These are phyloP conservation scores for Leishmania gerbilli DNA, from an alignment of 208 protist species.

Conservation along the genomic window DNA sequence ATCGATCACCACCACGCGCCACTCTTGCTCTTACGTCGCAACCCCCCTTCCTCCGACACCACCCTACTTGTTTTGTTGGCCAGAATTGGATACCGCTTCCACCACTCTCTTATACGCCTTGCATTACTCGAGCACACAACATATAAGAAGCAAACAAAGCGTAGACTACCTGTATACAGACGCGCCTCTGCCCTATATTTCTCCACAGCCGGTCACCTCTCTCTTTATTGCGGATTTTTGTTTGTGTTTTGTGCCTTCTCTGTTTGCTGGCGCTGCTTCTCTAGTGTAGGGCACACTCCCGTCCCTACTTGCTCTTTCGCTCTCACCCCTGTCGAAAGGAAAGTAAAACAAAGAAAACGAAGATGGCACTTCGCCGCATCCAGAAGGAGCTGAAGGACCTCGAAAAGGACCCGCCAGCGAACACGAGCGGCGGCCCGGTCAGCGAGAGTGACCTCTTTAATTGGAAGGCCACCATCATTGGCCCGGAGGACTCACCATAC, in stretches of 20 bases:
- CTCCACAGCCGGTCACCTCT: background rate
- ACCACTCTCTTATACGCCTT: background rate
- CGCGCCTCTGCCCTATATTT: conserved; percentile 5
- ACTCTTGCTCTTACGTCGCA: background rate
- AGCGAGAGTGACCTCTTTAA: conserved; percentile 96
- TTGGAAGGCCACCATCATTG: conserved; percentile 97
- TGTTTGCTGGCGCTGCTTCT: background rate
- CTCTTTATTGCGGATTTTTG: conserved; percentile 5
- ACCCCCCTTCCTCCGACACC: background rate
- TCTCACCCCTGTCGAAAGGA: background rate
- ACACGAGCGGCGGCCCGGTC: conserved; percentile 95
- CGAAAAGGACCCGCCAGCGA: conserved; percentile 94
- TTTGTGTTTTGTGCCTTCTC: background rate
- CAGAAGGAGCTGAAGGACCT: conserved; percentile 96
- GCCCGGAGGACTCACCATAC: conserved; percentile 97
- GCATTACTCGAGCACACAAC: background rate
- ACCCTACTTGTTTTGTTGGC: background rate
- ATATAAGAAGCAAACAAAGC: background rate
- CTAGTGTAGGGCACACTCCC: conserved; percentile 1
- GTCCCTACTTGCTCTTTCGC: conserved; percentile 10
- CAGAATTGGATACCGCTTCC: conserved; percentile 1
- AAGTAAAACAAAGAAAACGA: background rate
- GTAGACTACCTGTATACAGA: background rate
- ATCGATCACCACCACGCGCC: background rate
- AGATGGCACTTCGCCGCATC: conserved; percentile 95